Percentiles rank a stretch among this genome's conserved stretches.
Evolutionary conservation across 352 stramenopile species (phyloP).

Genomic region (Thalassiosira hispida): DNA sequence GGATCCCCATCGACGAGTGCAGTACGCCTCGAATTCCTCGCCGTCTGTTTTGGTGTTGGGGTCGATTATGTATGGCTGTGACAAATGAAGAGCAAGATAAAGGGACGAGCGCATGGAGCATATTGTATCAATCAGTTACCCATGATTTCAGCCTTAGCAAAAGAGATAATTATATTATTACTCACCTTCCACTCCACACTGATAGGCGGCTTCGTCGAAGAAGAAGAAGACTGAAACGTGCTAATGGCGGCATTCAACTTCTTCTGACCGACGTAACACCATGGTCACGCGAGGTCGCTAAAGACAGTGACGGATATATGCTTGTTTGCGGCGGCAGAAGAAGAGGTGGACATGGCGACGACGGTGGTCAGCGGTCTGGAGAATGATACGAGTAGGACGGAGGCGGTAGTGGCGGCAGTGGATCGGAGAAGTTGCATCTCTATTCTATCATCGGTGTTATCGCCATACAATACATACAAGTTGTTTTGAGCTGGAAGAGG

Average conservation of each 20-base stretch:
- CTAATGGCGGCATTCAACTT: slow-evolving; percentile 66
- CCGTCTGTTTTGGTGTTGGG: slow-evolving; percentile 67
- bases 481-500: too few relatives aligned
- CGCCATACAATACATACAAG: too few relatives aligned
- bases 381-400: too few relatives aligned
- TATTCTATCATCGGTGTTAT: too few relatives aligned
- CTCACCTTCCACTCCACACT: slow-evolving; percentile 69
- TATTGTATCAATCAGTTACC: too few relatives aligned
- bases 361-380: neutral
- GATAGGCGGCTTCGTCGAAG: slow-evolving; percentile 27
- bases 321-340: slow-evolving; percentile 7
- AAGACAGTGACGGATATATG: slow-evolving; percentile 65
- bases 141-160: too few relatives aligned
- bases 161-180: too few relatives aligned
- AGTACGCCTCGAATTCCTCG: slow-evolving; percentile 80
- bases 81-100: neutral
- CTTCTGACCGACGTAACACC: slow-evolving; percentile 80
- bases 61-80: slow-evolving; percentile 78
- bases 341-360: slow-evolving; percentile 38
- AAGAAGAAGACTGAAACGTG: slow-evolving; percentile 24
- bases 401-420: too few relatives aligned
- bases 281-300: slow-evolving; percentile 80
- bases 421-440: too few relatives aligned
- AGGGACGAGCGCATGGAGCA: neutral
- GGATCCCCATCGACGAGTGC: slow-evolving; percentile 68